Percentiles rank a stretch among this genome's conserved stretches.
phyloP scores from a whole-genome alignment of 768 basidiomycete genomes.

The Lentinus brumalis region DNA sequence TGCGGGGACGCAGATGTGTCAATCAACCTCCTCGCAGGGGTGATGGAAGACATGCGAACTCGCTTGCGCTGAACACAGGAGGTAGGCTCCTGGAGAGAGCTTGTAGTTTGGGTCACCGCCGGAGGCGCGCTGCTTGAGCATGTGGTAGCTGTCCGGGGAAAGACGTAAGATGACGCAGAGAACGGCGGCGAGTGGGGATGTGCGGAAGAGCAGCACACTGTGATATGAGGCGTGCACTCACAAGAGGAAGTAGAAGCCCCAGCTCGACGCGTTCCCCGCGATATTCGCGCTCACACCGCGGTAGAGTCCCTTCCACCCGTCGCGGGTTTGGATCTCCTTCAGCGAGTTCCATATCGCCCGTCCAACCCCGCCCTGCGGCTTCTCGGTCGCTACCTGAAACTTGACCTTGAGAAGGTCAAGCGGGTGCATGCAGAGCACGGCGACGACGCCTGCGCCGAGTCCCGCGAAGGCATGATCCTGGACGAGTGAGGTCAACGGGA shows the following conservation, averaged over 20 bases:
- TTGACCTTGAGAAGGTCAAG: conserved; percentile 94
- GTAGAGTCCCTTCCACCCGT: conserved; percentile 88
- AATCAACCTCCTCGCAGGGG: conserved; percentile 10
- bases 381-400: conserved; percentile 82
- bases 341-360: conserved; percentile 78
- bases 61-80: conserved; percentile 92
- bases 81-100: conserved; percentile 76
- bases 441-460: conserved; percentile 88
- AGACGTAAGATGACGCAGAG: conserved; percentile 1
- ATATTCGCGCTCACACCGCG: conserved; percentile 89
- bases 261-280: conserved; percentile 92
- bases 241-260: conserved; percentile 99
- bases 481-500: conserved; percentile 10
- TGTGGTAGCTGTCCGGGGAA: conserved; percentile 71
- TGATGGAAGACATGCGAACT: conserved; percentile 63
- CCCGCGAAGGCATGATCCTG: conserved; percentile 97
- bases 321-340: conserved; percentile 65
- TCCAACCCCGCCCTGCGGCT: conserved; percentile 60
- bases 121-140: conserved; percentile 81
- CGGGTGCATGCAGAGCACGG: conserved; percentile 96
- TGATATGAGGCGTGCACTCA: conserved; percentile 43
- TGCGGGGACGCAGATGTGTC: conserved; percentile 34
- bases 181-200: neutral
- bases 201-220: neutral
- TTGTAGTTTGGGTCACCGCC: conserved; percentile 64